phyloP scores from a whole-genome alignment of 176 grass and related monocot genomes.

The Puccinellia tenuiflora region DNA sequence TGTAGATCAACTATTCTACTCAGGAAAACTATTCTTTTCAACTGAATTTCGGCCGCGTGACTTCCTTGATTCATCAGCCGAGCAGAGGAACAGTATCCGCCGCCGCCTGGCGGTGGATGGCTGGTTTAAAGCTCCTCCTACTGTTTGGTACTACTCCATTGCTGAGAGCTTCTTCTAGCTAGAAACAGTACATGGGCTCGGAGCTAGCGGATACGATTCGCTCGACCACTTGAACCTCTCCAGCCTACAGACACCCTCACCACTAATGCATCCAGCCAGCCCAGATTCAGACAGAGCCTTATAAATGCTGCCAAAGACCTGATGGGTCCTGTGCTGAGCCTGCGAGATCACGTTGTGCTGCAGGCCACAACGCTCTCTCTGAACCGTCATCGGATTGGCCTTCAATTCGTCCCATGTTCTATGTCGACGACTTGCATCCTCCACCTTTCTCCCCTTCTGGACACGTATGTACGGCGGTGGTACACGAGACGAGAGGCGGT shows the following conservation, averaged over 20 bases:
- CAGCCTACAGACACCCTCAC: background rate
- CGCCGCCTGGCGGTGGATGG: background rate
- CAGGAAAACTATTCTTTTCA: background rate
- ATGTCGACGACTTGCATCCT: constrained; percentile 14
- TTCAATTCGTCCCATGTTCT: constrained; percentile 33
- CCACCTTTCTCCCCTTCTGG: no score
- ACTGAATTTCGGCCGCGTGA: background rate
- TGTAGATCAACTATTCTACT: no score
- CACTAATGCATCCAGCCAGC: background rate
- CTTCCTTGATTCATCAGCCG: background rate
- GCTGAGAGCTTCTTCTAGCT: background rate
- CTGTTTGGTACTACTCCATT: background rate
- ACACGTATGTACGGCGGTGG: background rate
- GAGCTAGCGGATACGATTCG: background rate
- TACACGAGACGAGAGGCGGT: background rate
- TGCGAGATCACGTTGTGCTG: background rate
- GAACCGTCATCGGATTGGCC: background rate
- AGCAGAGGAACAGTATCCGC: background rate
- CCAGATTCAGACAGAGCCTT: background rate
- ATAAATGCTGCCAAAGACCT: background rate
- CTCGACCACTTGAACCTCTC: background rate
- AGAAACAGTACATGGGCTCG: background rate
- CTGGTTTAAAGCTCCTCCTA: background rate
- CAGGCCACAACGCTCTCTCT: no score
- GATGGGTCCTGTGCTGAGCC: background rate